Conservation (phyloP, 139 green algal species). For the Chlorella sp. region DNA sequence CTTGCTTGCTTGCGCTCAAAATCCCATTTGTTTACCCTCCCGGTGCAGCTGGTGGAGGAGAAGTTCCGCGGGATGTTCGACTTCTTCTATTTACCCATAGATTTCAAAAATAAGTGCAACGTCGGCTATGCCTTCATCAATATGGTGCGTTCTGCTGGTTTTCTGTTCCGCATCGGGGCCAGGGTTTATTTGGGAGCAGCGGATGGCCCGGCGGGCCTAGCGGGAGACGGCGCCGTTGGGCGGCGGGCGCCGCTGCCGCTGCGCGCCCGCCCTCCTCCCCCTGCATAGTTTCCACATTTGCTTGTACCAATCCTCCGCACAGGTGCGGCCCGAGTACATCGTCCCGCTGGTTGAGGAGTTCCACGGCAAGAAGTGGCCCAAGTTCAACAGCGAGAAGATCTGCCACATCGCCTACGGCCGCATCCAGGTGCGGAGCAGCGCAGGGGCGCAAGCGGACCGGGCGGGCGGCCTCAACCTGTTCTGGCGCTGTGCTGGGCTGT, state of each 20-base stretch:
- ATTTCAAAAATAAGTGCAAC: conserved; percentile 99
- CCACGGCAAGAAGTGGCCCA: conserved; percentile 94
- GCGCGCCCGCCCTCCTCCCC: neutral
- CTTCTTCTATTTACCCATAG: conserved; percentile 89
- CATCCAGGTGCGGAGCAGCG: conserved; percentile 71
- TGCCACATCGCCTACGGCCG: conserved; percentile 94
- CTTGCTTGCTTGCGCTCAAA: neutral
- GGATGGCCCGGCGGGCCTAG: too few species aligned
- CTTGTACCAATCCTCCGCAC: too few species aligned
- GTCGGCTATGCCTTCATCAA: conserved; percentile 99
- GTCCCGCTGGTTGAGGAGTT: conserved; percentile 87
- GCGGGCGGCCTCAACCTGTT: neutral
- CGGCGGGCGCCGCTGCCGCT: neutral
- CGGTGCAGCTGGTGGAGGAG: conserved; percentile 63
- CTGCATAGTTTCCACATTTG: too few species aligned
- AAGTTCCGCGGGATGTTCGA: conserved; percentile 85
- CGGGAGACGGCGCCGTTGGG: neutral
- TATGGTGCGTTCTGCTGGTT: conserved; percentile 63
- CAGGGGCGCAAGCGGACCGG: neutral
- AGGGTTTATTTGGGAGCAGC: neutral
- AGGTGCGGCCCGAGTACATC: conserved; percentile 76
- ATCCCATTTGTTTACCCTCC: neutral
- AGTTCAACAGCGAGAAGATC: conserved; percentile 98
- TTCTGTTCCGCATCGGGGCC: neutral
- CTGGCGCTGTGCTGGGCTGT: neutral